Evolutionary conservation across 2,329 filamentous ascomycete genomes (phyloP).

Genomic region (Arthrinium phaeospermum): DNA sequence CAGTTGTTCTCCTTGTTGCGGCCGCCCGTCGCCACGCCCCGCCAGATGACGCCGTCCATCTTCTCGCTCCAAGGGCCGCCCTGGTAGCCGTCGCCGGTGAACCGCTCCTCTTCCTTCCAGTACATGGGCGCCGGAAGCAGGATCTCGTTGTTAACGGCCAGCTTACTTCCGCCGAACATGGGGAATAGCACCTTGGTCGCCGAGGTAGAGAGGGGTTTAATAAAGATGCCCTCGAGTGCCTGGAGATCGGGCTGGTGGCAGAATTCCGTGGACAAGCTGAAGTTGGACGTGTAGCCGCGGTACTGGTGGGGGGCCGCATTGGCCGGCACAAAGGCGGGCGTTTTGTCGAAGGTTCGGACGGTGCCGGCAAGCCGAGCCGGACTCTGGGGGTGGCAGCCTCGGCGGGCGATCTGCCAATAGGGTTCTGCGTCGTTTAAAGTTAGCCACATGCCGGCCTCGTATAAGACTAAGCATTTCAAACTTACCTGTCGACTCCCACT

Average conservation of each 20-base stretch:
- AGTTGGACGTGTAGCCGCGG: conserved; percentile 67
- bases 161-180: conserved; percentile 72
- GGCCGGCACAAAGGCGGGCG: conserved; percentile 52
- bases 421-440: conserved; percentile 42
- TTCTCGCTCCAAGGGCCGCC: conserved; percentile 65
- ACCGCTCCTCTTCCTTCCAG: conserved; percentile 67
- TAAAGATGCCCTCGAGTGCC: conserved; percentile 68
- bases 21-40: conserved; percentile 71
- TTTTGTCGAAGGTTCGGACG: conserved; percentile 49
- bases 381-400: conserved; percentile 68
- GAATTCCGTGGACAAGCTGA: conserved; percentile 63
- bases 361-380: conserved; percentile 57
- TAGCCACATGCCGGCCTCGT: conserved; percentile 22
- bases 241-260: conserved; percentile 71
- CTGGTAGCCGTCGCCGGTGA: conserved; percentile 60
- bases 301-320: conserved; percentile 55
- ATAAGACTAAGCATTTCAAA: neutral
- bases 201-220: conserved; percentile 62
- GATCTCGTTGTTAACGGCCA: conserved; percentile 73
- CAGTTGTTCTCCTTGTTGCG: conserved; percentile 66
- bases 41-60: conserved; percentile 61
- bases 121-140: conserved; percentile 74
- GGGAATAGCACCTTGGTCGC: conserved; percentile 65
- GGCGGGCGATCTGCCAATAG: conserved; percentile 63
- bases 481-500: conserved; percentile 60